Evolutionary conservation across 2,329 filamentous ascomycete species (phyloP).

Genomic region (Penicillium sclerotiorum): DNA sequence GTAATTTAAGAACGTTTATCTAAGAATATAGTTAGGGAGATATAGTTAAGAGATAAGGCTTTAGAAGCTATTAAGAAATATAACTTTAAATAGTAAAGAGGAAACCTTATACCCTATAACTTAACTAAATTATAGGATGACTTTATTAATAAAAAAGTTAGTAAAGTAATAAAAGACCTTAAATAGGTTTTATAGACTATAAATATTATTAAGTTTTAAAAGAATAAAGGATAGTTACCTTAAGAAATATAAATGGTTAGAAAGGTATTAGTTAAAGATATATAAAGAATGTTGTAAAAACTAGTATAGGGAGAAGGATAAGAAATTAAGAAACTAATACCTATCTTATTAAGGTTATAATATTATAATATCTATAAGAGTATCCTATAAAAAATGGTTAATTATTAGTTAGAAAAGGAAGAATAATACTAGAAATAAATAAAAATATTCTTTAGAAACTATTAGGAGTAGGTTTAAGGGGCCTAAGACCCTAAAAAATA

Average conservation of each 20-base stretch:
- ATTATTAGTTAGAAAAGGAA: neutral
- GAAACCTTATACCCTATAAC: neutral
- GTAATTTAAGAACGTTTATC: neutral
- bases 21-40: neutral
- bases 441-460: too few relatives aligned
- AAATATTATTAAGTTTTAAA: neutral
- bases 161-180: neutral
- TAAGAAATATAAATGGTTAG: neutral
- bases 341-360: too few relatives aligned
- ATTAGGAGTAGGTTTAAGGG: neutral
- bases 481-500: neutral
- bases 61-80: neutral
- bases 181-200: neutral
- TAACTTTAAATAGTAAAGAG: neutral
- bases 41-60: neutral
- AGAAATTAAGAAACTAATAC: too few relatives aligned
- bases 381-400: neutral
- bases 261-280: neutral
- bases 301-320: too few relatives aligned
- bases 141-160: too few relatives aligned
- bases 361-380: neutral
- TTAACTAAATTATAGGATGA: neutral
- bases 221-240: neutral
- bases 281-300: too few relatives aligned
- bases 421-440: neutral